phyloP scores from a whole-genome alignment of 768 basidiomycete species.

The Russula earlei region DNA sequence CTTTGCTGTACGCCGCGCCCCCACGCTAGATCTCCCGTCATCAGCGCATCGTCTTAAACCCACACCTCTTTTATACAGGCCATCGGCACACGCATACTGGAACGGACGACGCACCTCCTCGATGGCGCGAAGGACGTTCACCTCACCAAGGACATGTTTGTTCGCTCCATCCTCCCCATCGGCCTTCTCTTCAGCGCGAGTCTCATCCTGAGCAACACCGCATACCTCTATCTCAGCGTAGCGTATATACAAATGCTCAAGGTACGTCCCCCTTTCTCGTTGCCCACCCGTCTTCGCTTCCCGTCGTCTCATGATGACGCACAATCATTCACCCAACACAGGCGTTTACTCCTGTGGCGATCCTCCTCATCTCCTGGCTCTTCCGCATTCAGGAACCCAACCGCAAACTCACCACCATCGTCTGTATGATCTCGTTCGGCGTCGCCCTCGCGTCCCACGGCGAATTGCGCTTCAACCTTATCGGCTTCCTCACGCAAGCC shows the following conservation, averaged over 20 bases:
- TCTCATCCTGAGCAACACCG: slow-evolving; percentile 84
- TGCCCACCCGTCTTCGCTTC: neutral
- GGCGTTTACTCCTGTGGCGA: slow-evolving; percentile 87
- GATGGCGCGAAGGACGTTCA: slow-evolving; percentile 73
- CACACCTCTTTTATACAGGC: slow-evolving; percentile 34
- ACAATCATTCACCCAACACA: neutral
- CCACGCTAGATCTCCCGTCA: neutral
- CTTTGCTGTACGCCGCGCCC: slow-evolving; percentile 43
- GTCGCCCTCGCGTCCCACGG: slow-evolving; percentile 87
- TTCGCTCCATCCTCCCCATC: slow-evolving; percentile 85
- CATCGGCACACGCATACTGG: slow-evolving; percentile 77
- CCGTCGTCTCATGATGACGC: neutral
- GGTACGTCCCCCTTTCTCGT: slow-evolving; percentile 30
- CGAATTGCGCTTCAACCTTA: slow-evolving; percentile 74
- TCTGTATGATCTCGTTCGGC: slow-evolving; percentile 83
- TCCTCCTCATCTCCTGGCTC: slow-evolving; percentile 87
- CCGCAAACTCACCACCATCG: slow-evolving; percentile 69
- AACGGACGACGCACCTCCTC: slow-evolving; percentile 71
- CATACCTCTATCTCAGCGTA: slow-evolving; percentile 85
- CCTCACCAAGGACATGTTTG: slow-evolving; percentile 69
- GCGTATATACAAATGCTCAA: slow-evolving; percentile 98
- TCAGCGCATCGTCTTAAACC: neutral
- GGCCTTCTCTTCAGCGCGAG: slow-evolving; percentile 90
- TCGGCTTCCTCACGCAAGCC: slow-evolving; percentile 83
- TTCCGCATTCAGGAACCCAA: slow-evolving; percentile 85